Base-by-base conservation (phyloP, 208 protist genomes). In the Leishmania martiniquensis region DNA sequence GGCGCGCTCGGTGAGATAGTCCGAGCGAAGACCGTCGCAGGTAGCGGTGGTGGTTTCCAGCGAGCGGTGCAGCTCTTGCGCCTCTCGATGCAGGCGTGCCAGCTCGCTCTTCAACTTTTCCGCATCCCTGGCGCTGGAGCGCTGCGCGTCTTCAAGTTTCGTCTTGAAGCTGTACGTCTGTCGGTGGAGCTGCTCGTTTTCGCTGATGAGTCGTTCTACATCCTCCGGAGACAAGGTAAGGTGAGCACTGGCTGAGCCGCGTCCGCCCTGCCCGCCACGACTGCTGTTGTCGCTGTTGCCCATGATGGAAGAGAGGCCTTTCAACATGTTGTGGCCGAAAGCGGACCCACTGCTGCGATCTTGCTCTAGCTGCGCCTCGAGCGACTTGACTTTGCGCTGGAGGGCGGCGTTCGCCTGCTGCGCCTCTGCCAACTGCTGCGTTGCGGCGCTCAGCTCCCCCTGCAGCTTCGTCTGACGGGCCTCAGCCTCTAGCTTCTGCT, bases 401-500 rank as follows among this genome's bases (percentile, higher is more conserved):
- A 96, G 83, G 29, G 67, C 76, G 7, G 57, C 49, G 54, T 90
- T 93, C 63, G 87, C 83, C 32, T 85, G 89, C 73, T 90, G 85
- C 59, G 85, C 74, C 42, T 83, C 75, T 1, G 72, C 47, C 9
- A 95, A 80, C 49, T 93, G 87, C 47, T 86, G 78, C 0, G 85
- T 75, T 15, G 85, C 72, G 4, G 34, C 75, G 49, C 65, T 70
- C 72, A 96, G 84, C 51, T 96, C 84, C 32, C 85, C 82, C 65
- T 87, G 85, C 62, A 96, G 79, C 72, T 89, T 72, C 12, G 73
- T 39, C 32, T 94, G 87, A 37, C 89, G 80, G 37, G 69, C 71
- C 74, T 96, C 91, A 17, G 95, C 65, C 69, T 94, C 76, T 54
- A 95, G 91, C 81, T 95, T 96, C 59, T 95, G 92, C 65, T 89